phyloP scores from a whole-genome alignment of 352 stramenopile genomes.

The Phytopythium ostracodes region DNA sequence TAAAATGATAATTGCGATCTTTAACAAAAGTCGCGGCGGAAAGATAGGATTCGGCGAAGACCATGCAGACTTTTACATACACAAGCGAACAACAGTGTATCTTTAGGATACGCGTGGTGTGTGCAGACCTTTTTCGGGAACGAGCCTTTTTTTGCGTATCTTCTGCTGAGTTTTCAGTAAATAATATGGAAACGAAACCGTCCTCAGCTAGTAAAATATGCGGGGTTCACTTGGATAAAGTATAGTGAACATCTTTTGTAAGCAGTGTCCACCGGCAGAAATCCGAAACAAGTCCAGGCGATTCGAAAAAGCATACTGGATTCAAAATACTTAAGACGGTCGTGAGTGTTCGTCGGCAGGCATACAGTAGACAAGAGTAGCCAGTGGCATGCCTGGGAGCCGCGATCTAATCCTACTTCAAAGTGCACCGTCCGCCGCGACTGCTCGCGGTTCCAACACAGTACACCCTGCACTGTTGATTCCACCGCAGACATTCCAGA shows the following conservation, averaged over 20 bases:
- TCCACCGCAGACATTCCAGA: neutral
- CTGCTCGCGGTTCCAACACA: neutral
- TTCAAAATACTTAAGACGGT: neutral
- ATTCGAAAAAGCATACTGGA: conserved; percentile 2
- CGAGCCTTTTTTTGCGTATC: neutral
- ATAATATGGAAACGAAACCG: too few species aligned
- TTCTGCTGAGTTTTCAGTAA: neutral
- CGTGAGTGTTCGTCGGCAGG: neutral
- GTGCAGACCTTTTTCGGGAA: conserved; percentile 1
- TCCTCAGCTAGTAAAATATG: neutral
- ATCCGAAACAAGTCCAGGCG: neutral
- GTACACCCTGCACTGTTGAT: too few species aligned
- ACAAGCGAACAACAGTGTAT: neutral
- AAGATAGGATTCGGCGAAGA: neutral
- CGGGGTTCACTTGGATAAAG: neutral
- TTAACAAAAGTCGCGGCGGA: neutral
- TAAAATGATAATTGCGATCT: neutral
- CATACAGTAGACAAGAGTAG: neutral
- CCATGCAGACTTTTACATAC: neutral
- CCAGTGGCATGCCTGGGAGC: neutral
- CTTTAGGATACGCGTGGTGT: neutral
- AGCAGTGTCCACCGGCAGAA: neutral
- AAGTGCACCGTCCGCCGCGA: conserved; percentile 1
- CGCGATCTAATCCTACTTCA: conserved; percentile 1
- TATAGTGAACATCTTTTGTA: neutral